Conservation (phyloP, 176 grass and related monocot genomes). For the Triticum aestivum region IWGSC_CS_RefSeq_v2.1 NC_057801.1:135141104-135141603, state of each 20-base stretch:
- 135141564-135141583: conserved; percentile 15
- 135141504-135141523: conserved; percentile 96
- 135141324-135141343: conserved; percentile 90
- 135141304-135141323: conserved; percentile 94
- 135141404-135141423: conserved; percentile 90
- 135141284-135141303: conserved; percentile 77
- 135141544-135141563: conserved; percentile 95
- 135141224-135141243: conserved; percentile 97
- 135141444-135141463: conserved; percentile 90
- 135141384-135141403: conserved; percentile 49
- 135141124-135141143: conserved; percentile 56
- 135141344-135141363: conserved; percentile 81
- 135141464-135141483: conserved; percentile 81
- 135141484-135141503: conserved; percentile 88
- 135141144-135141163: conserved; percentile 36
- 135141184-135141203: conserved; percentile 41
- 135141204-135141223: conserved; percentile 57
- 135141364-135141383: conserved; percentile 51
- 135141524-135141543: conserved; percentile 98
- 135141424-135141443: conserved; percentile 81
- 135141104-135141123: conserved; percentile 89
- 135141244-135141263: conserved; percentile 97
- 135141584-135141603: not conserved
- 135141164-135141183: conserved; percentile 40
- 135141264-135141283: conserved; percentile 82